Conservation (phyloP, 1,284 basidiomycete genomes). For the Austropuccinia psidii region DNA sequence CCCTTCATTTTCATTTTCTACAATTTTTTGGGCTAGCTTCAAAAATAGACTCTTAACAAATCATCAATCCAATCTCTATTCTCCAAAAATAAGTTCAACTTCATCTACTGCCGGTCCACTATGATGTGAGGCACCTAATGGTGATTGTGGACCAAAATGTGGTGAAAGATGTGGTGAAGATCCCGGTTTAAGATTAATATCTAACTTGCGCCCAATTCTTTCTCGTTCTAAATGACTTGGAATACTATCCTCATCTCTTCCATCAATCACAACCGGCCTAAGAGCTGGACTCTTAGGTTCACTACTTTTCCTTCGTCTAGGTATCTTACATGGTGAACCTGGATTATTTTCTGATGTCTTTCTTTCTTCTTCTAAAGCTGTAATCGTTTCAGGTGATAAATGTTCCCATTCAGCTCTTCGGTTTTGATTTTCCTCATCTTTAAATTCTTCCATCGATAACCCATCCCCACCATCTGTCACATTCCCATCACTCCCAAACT, state of each 20-base stretch:
- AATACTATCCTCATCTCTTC: conserved; percentile 14
- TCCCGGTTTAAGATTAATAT: background rate
- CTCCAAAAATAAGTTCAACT: conserved; percentile 34
- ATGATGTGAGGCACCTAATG: conserved; percentile 15
- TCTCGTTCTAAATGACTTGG: background rate
- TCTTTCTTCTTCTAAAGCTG: conserved; percentile 26
- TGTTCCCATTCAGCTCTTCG: conserved; percentile 34
- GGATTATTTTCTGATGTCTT: conserved; percentile 21
- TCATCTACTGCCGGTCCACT: conserved; percentile 34
- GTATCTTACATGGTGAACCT: conserved; percentile 17
- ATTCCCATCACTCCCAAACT: conserved; percentile 18
- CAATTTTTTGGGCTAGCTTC: too few relatives aligned
- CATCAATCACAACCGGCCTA: conserved; percentile 22
- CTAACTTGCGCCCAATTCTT: background rate
- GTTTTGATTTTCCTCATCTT: conserved; percentile 11
- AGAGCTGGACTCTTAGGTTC: conserved; percentile 36
- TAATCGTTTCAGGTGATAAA: conserved; percentile 35
- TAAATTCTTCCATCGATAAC: conserved; percentile 1
- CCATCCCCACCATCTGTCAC: background rate
- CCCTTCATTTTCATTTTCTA: too few relatives aligned
- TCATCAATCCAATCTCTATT: too few relatives aligned
- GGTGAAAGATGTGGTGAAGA: conserved; percentile 7
- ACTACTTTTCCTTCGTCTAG: conserved; percentile 21
- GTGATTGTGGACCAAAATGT: conserved; percentile 30
- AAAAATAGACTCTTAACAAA: too few relatives aligned